Percentiles rank a stretch among this genome's conserved stretches.
These are phyloP conservation scores for Spathaspora girioi DNA, from an alignment of 805 yeast genomes.

Conservation along the genomic window DNA sequence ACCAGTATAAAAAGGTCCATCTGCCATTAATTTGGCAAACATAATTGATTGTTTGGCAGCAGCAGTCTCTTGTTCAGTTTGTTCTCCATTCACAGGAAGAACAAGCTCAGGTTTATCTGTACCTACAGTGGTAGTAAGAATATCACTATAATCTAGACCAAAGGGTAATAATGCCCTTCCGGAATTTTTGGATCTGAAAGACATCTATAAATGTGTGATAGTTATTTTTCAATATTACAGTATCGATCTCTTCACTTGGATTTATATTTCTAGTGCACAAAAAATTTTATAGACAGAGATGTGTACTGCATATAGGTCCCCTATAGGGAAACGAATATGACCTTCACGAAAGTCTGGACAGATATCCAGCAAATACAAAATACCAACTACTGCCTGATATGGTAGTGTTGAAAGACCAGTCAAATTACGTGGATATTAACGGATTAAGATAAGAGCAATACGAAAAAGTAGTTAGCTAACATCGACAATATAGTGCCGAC, in stretches of 20 bases:
- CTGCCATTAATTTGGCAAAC: conserved; percentile 49
- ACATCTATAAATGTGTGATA: conserved; percentile 36
- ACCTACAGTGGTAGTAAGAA: conserved; percentile 32
- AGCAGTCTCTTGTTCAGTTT: conserved; percentile 47
- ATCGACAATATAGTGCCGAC: too few species aligned
- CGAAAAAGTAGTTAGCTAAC: too few species aligned
- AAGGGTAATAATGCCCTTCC: conserved; percentile 58
- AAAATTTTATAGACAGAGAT: not conserved
- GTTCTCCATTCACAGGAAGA: conserved; percentile 63
- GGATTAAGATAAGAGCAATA: too few species aligned
- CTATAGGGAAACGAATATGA: too few species aligned
- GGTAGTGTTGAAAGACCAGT: too few species aligned
- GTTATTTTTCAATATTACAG: not conserved
- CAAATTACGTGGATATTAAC: too few species aligned
- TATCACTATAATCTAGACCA: conserved; percentile 67
- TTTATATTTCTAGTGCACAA: not conserved
- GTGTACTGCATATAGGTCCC: not conserved
- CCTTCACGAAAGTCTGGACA: too few species aligned
- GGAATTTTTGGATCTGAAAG: conserved; percentile 49
- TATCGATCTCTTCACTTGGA: not conserved
- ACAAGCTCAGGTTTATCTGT: conserved; percentile 43
- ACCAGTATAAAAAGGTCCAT: conserved; percentile 69
- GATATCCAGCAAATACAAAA: too few species aligned
- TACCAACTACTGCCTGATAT: too few species aligned
- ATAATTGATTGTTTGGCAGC: conserved; percentile 55